Evolutionary conservation across 2,329 filamentous ascomycete genomes (phyloP), one percentile per base, ranked within the genome.

Genomic region (Aspergillus niger): DNA sequence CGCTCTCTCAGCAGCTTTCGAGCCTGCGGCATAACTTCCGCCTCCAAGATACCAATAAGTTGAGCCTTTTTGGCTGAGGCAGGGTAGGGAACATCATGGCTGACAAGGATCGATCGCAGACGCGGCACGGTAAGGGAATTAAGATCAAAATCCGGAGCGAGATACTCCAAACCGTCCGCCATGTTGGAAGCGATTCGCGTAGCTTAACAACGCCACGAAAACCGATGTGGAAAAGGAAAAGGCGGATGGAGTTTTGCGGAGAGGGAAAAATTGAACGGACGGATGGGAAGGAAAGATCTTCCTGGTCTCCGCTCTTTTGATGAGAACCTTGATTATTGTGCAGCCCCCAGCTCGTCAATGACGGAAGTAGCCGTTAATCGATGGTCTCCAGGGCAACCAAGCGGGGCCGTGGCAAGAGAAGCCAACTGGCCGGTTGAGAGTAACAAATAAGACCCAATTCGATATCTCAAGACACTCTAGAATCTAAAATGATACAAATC

Each of bases 61-160:
- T 96, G 89, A 0, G 87, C 81, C 80, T 99, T 99, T 80, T 98
- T 99, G 11, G 95, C 92, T 4, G 89, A 93, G 0, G 91, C 89
- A 5, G 93, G 89, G 74, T 97, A 98, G 39, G 87, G 80, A 70
- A 98, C 82, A 73, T 92, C 90, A 79, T 99, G 91, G 66, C 88
- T 90, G 70, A 98, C 91, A 60, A 99, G 86, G 66, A 98, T 96
- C 52, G 91, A 94, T 70, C 95, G 91, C 69, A 99, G 82, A 49
- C 90, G 90, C 28, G 95, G 92, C 53, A 98, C 88, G 1, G 92
- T 98, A 65, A 98, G 85, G 65, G 85, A 86, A 72, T 85, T 84
- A 20, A 95, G 88, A 74, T 99, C 92, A 75, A 97, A 98, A 69
- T 86, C 91, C 57, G 91, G 85, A 72, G 93, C 87, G 32, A 98